Conservation (phyloP, 768 basidiomycete genomes). For the Hypholoma sublateritium region DNA sequence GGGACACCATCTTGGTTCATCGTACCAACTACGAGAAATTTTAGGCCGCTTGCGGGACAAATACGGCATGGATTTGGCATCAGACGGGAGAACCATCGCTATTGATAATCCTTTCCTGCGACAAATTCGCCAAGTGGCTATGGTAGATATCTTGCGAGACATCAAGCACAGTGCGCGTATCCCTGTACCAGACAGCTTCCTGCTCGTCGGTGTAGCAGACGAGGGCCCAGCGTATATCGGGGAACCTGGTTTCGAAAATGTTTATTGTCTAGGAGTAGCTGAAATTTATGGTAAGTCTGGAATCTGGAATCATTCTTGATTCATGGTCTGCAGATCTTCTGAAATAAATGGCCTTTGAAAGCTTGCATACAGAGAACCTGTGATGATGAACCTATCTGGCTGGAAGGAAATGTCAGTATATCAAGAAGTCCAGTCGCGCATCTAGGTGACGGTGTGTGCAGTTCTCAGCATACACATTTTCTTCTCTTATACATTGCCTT, state of each 20-base stretch:
- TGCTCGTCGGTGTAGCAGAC: conserved; percentile 81
- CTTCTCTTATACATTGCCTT: background rate
- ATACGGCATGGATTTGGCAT: conserved; percentile 43
- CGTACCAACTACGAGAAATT: conserved; percentile 52
- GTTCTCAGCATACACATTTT: background rate
- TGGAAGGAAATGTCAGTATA: conserved; percentile 62
- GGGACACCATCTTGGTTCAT: conserved; percentile 42
- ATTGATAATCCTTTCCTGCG: conserved; percentile 59
- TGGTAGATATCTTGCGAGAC: conserved; percentile 64
- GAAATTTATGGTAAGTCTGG: conserved; percentile 72
- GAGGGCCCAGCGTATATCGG: conserved; percentile 67
- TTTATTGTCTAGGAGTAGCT: conserved; percentile 52
- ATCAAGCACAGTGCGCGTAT: conserved; percentile 80
- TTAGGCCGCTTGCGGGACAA: conserved; percentile 49
- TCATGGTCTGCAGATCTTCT: background rate
- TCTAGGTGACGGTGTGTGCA: conserved; percentile 63
- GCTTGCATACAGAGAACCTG: conserved; percentile 57
- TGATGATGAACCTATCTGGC: conserved; percentile 49
- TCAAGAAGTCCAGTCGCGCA: conserved; percentile 76
- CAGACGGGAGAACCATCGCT: conserved; percentile 26
- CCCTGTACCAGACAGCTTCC: conserved; percentile 62
- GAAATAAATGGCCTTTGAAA: conserved; percentile 20
- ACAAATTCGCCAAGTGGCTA: conserved; percentile 57
- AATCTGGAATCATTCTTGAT: background rate
- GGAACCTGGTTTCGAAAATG: conserved; percentile 42